Evolutionary conservation across 768 basidiomycete species (phyloP).

Genomic region (Amanita pallidorosea): DNA sequence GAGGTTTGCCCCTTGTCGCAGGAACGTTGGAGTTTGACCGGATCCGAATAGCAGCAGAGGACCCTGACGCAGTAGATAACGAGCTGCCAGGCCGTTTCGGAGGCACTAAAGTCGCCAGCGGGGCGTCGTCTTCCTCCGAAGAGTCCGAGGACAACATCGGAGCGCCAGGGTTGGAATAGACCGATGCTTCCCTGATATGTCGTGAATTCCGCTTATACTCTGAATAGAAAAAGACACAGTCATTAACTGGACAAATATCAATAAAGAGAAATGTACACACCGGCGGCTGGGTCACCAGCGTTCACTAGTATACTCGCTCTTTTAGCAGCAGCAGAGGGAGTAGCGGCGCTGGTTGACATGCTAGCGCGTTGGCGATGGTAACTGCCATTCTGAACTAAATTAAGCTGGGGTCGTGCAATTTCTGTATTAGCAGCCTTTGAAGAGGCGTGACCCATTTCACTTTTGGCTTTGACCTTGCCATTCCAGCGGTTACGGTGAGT

Average conservation of each 20-base stretch:
- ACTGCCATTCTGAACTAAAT: slow-evolving; percentile 18
- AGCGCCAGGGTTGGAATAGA: slow-evolving; percentile 13
- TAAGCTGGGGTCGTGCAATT: slow-evolving; percentile 22
- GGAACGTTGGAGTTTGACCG: slow-evolving; percentile 19
- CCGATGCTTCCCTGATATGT: slow-evolving; percentile 18
- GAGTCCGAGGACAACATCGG: slow-evolving; percentile 14
- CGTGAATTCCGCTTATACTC: slow-evolving; percentile 12
- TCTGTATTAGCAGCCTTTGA: slow-evolving; percentile 5
- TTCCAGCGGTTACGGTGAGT: slow-evolving; percentile 7
- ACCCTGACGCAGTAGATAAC: slow-evolving; percentile 18
- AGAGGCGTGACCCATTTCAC: slow-evolving; percentile 26
- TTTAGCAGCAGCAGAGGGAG: slow-evolving; percentile 39
- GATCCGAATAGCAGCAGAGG: neutral
- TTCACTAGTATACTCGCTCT: slow-evolving; percentile 32
- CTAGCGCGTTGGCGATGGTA: slow-evolving; percentile 39
- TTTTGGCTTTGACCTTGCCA: slow-evolving; percentile 4
- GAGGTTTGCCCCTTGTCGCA: slow-evolving; percentile 25
- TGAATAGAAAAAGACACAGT: neutral
- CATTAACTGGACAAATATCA: slow-evolving; percentile 1
- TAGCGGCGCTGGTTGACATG: slow-evolving; percentile 46
- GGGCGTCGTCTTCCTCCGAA: slow-evolving; percentile 43
- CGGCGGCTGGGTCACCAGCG: slow-evolving; percentile 12
- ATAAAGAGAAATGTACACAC: slow-evolving; percentile 4
- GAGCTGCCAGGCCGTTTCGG: slow-evolving; percentile 63
- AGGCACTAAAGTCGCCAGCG: slow-evolving; percentile 48